Evolutionary conservation across 2,329 filamentous ascomycete species (phyloP).

Genomic region (Rhinocladiella similis): DNA sequence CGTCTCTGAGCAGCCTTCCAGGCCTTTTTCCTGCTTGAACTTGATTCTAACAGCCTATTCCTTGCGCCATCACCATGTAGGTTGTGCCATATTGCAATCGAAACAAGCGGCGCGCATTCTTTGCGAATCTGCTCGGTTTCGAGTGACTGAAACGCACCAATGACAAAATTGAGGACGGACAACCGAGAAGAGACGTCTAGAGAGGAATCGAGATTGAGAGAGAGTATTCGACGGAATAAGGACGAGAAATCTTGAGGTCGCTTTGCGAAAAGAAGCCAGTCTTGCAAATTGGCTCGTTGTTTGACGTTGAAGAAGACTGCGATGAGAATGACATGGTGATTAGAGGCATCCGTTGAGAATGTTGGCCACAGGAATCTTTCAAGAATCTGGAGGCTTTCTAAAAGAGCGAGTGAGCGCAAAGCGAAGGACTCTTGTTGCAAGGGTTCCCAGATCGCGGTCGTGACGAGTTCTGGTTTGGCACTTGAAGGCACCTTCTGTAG

Average conservation of each 20-base stretch:
- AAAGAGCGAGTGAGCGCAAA: conserved; percentile 72
- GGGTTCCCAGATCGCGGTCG: conserved; percentile 83
- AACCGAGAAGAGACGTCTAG: conserved; percentile 68
- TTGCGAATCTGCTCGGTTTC: conserved; percentile 88
- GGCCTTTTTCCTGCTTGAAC: conserved; percentile 75
- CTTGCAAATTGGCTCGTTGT: conserved; percentile 78
- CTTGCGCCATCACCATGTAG: conserved; percentile 74
- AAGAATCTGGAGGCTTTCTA: conserved; percentile 88
- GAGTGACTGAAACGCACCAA: conserved; percentile 88
- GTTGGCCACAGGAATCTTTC: conserved; percentile 96
- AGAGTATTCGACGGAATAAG: conserved; percentile 85
- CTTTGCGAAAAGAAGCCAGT: conserved; percentile 79
- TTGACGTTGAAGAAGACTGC: conserved; percentile 86
- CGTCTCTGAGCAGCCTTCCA: conserved; percentile 87
- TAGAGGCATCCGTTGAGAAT: conserved; percentile 83
- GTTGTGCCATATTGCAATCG: conserved; percentile 95
- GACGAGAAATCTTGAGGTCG: conserved; percentile 79
- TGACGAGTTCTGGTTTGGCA: conserved; percentile 81
- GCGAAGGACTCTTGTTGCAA: conserved; percentile 80
- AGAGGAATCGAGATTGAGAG: conserved; percentile 75
- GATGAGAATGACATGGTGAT: conserved; percentile 86
- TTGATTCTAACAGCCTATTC: conserved; percentile 71
- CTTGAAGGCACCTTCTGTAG: conserved; percentile 56
- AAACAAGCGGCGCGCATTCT: conserved; percentile 92
- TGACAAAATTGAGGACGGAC: conserved; percentile 85